Conservation (phyloP, 2,329 filamentous ascomycete species). For the Arthrobotrys musiformis region DNA sequence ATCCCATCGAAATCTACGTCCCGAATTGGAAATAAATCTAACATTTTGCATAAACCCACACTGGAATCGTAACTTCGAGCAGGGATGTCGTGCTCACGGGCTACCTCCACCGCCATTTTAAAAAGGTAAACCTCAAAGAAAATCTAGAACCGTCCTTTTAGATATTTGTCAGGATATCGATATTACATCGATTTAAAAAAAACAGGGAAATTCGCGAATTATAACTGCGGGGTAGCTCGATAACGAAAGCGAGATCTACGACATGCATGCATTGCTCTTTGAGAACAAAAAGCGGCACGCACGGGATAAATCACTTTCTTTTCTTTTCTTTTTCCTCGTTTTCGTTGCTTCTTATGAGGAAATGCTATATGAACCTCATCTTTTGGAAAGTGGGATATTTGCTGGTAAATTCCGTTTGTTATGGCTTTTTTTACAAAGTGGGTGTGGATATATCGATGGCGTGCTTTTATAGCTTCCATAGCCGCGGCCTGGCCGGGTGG, state of each 20-base stretch:
- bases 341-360: not conserved
- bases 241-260: conserved; percentile 25
- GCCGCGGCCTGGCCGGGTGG: conserved; percentile 2
- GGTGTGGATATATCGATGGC: conserved; percentile 37
- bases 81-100: conserved; percentile 47
- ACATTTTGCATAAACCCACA: not conserved
- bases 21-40: conserved; percentile 4
- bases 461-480: conserved; percentile 30
- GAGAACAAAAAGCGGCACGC: conserved; percentile 10
- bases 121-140: not conserved
- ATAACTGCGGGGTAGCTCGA: conserved; percentile 27
- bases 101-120: not conserved
- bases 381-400: not conserved
- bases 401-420: conserved; percentile 16
- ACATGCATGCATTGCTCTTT: not conserved
- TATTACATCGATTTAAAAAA: not conserved
- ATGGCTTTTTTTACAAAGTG: not conserved
- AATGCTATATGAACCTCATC: not conserved
- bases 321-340: not conserved
- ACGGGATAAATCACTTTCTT: not conserved
- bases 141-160: no score
- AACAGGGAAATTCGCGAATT: not conserved
- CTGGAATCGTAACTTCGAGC: conserved; percentile 37
- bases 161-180: no score
- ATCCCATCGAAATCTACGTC: conserved; percentile 6